A percentile compares a stretch with the other conserved stretches of the same genome.
These are phyloP conservation scores for Yamadazyma conglobata DNA, from an alignment of 1,139 yeast genomes.

Conservation along the genomic window DNA sequence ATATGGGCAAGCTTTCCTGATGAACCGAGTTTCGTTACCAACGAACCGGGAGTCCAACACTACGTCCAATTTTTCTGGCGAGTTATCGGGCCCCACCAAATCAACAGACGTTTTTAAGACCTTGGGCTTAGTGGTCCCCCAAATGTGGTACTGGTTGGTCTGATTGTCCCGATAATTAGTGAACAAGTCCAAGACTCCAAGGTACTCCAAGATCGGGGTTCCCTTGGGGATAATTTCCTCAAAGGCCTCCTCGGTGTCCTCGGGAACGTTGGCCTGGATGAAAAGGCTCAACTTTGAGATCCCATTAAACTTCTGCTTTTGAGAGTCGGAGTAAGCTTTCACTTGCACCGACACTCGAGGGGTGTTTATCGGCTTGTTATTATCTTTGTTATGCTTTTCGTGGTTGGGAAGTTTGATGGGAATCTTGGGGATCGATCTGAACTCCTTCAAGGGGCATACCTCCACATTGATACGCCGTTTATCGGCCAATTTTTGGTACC, in stretches of 20 bases:
- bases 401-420: conserved; percentile 32
- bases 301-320: conserved; percentile 68
- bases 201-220: conserved; percentile 57
- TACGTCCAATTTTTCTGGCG: conserved; percentile 36
- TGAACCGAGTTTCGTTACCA: conserved; percentile 74
- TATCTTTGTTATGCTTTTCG: conserved; percentile 26
- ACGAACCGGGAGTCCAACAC: conserved; percentile 75
- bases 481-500: conserved; percentile 11
- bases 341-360: conserved; percentile 34
- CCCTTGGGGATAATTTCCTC: conserved; percentile 39
- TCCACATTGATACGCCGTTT: conserved; percentile 16
- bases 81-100: conserved; percentile 11
- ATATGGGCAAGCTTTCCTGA: conserved; percentile 64
- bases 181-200: conserved; percentile 71
- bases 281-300: conserved; percentile 67
- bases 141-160: conserved; percentile 71
- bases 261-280: conserved; percentile 20
- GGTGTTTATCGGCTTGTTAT: conserved; percentile 20
- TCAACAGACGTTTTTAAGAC: conserved; percentile 52
- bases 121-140: conserved; percentile 84
- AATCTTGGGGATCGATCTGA: conserved; percentile 29
- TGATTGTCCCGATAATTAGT: conserved; percentile 60
- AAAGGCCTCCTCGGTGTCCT: conserved; percentile 8
- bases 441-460: conserved; percentile 25
- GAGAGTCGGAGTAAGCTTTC: conserved; percentile 50